A percentile compares a stretch with the other conserved stretches of the same genome.
These are phyloP conservation scores for Alternaria longipes DNA, from an alignment of 2,329 filamentous ascomycete genomes.

Conservation along the genomic window DNA sequence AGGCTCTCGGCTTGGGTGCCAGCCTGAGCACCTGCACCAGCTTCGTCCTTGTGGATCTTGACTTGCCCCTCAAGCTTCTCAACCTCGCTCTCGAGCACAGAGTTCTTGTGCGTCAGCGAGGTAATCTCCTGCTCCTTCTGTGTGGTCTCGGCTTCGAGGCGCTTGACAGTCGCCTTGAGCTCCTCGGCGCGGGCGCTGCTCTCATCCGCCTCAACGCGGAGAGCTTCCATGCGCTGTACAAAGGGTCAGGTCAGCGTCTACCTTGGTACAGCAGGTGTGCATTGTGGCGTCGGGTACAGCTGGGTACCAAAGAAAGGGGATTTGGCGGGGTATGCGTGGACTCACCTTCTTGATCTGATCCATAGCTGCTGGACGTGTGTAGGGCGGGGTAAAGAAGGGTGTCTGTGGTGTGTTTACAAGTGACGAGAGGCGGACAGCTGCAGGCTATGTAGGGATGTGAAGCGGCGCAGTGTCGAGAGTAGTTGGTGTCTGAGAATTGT, in stretches of 20 bases:
- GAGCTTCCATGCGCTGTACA: conserved; percentile 87
- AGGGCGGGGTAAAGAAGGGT: conserved; percentile 5
- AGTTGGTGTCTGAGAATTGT: conserved; percentile 39
- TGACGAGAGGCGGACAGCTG: conserved; percentile 8
- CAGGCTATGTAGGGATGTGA: conserved; percentile 16
- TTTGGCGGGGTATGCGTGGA: conserved; percentile 53
- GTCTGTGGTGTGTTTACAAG: conserved; percentile 14
- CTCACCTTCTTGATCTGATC: conserved; percentile 91
- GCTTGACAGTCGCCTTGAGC: conserved; percentile 85
- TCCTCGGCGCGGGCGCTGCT: conserved; percentile 84
- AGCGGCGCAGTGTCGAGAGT: conserved; percentile 18
- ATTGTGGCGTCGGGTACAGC: conserved; percentile 16
- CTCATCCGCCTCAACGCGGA: conserved; percentile 93
- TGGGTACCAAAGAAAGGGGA: conserved; percentile 29
- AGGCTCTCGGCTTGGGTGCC: conserved; percentile 91
- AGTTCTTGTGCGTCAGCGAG: conserved; percentile 94
- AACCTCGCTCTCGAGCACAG: conserved; percentile 85
- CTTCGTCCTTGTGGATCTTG: conserved; percentile 87
- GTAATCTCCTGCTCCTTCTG: conserved; percentile 98
- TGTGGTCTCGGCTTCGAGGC: conserved; percentile 91
- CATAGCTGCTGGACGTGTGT: conserved; percentile 61
- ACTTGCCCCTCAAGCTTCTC: conserved; percentile 88
- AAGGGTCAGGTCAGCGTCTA: conserved; percentile 32
- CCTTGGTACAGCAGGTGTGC: conserved; percentile 10
- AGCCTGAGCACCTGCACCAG: conserved; percentile 81